Evolutionary conservation across 1,139 yeast species (phyloP).

Genomic region (Blastobotrys serpentis): DNA sequence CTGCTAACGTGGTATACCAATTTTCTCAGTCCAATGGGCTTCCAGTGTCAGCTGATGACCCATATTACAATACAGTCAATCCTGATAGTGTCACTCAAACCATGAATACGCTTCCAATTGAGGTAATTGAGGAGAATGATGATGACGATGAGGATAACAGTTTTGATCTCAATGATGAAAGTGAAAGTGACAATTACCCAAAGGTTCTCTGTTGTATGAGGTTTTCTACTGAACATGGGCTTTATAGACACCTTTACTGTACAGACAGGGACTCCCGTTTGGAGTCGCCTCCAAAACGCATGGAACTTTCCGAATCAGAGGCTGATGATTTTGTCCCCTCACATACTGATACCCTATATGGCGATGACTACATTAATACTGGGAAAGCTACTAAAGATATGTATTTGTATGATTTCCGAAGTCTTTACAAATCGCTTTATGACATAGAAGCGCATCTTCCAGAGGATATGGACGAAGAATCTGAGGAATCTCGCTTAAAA

Average conservation of each 20-base stretch:
- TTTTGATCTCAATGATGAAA: no score
- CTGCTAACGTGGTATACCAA: constrained; percentile 45
- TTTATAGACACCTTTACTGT: constrained; percentile 24
- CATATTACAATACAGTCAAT: constrained; percentile 31
- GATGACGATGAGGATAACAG: constrained; percentile 1
- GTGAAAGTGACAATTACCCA: no score
- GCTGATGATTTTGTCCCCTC: constrained; percentile 7
- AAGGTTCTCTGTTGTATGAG: constrained; percentile 15
- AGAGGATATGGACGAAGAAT: neutral
- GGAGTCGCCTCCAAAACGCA: constrained; percentile 4
- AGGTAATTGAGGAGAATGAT: neutral
- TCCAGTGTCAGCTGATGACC: constrained; percentile 47
- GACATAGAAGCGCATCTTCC: constrained; percentile 5
- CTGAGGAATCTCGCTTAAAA: constrained; percentile 12
- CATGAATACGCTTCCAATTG: constrained; percentile 15
- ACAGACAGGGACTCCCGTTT: constrained; percentile 17
- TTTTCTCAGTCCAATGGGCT: constrained; percentile 44
- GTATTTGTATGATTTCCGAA: constrained; percentile 20
- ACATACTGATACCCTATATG: constrained; percentile 2
- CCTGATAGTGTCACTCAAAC: constrained; percentile 24
- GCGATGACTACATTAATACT: constrained; percentile 7
- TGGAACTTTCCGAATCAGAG: constrained; percentile 6
- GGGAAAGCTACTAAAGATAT: constrained; percentile 5
- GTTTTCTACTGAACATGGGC: constrained; percentile 29
- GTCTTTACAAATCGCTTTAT: constrained; percentile 18